Conservation (phyloP, 2,329 filamentous ascomycete genomes). For the Bipolaris cookei region DNA sequence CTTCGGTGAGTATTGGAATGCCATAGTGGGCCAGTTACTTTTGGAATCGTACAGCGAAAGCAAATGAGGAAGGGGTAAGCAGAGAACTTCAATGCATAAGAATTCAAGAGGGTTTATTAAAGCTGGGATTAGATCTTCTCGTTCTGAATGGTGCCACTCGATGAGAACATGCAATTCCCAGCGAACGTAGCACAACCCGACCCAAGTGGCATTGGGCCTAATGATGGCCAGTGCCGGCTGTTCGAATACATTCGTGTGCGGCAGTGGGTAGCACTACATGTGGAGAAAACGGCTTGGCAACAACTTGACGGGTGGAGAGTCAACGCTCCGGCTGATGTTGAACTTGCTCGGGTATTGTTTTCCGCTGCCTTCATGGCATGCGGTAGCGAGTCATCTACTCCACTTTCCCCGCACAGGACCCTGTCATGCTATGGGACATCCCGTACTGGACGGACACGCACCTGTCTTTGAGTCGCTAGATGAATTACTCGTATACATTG, state of each 20-base stretch:
- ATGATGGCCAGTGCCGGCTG: slow-evolving; percentile 7
- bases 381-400: slow-evolving; percentile 7
- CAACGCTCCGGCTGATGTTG: slow-evolving; percentile 16
- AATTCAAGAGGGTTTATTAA: slow-evolving; percentile 12
- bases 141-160: not conserved
- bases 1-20: slow-evolving; percentile 43
- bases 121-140: not conserved
- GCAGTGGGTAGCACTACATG: not conserved
- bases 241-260: not conserved
- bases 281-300: slow-evolving; percentile 1
- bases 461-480: not conserved
- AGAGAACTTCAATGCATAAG: not conserved
- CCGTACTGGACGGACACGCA: no score
- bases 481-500: no score
- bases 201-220: slow-evolving; percentile 4
- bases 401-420: slow-evolving; percentile 10
- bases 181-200: slow-evolving; percentile 15
- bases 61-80: not conserved
- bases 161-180: slow-evolving; percentile 6
- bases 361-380: slow-evolving; percentile 21
- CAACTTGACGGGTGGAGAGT: slow-evolving; percentile 2
- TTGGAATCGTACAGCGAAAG: not conserved
- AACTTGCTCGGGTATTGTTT: slow-evolving; percentile 35
- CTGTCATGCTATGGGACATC: slow-evolving; percentile 1
- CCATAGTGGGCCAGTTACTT: slow-evolving; percentile 22